A percentile compares a stretch with the other conserved stretches of the same genome.
Conservation (phyloP, 2,329 filamentous ascomycete species). For the Xylariaceae sp. region DNA sequence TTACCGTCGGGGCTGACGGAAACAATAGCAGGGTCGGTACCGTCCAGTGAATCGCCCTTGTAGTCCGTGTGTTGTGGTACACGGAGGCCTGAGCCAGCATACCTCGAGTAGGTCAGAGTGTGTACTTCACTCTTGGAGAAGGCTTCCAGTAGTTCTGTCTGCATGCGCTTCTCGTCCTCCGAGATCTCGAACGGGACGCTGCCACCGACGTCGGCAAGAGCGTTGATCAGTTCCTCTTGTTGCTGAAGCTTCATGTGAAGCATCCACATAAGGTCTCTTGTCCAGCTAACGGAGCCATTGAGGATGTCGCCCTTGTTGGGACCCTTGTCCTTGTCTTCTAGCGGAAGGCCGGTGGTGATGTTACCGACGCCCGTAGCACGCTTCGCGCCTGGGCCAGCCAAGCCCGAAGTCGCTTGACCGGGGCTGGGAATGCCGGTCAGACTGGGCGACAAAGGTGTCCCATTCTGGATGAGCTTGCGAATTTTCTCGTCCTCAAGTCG, state of each 20-base stretch:
- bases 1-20: constrained; percentile 48
- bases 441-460: constrained; percentile 79
- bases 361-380: constrained; percentile 71
- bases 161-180: constrained; percentile 94
- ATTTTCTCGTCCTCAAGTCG: constrained; percentile 95
- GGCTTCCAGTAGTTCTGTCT: constrained; percentile 81
- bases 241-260: constrained; percentile 82
- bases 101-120: constrained; percentile 78
- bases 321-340: constrained; percentile 97
- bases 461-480: constrained; percentile 87
- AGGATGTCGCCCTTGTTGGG: constrained; percentile 98
- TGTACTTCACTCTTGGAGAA: constrained; percentile 70
- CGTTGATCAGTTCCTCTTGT: constrained; percentile 76
- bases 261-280: constrained; percentile 95
- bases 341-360: constrained; percentile 84
- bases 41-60: constrained; percentile 67
- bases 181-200: constrained; percentile 73
- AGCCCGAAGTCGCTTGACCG: constrained; percentile 74
- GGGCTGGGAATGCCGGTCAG: constrained; percentile 62
- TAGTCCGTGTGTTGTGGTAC: constrained; percentile 92
- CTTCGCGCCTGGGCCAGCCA: constrained; percentile 77
- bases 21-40: constrained; percentile 31
- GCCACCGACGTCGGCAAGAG: constrained; percentile 64
- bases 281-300: constrained; percentile 96
- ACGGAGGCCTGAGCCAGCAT: constrained; percentile 73